Evolutionary conservation across 202 grass and related monocot genomes (phyloP), one percentile per base, ranked within the genome.

Genomic region (Schoenoplectus tabernaemontani): DNA sequence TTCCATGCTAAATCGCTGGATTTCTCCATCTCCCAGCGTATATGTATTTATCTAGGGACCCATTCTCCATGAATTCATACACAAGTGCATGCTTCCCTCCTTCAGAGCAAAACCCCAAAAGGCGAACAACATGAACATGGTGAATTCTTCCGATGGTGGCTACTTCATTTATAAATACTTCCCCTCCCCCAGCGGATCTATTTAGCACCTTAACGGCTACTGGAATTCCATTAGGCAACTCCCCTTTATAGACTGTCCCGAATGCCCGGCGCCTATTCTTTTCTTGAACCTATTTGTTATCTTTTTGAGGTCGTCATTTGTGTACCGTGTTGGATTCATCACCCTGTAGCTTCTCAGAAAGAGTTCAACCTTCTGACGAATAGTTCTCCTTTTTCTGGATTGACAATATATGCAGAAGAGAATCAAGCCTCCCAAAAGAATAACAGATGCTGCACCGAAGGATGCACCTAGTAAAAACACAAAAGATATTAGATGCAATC

Each of bases 201-300:
- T 92, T 81, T 2, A 89, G 50, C 78, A 92, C 80, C 67, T 92
- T 90, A 16, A 77, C 63, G 2, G 88, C 88, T 4, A 90, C 82
- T 0, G 84, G 88, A 30, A 90, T 77, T 67, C 78, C 85, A 20
- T 80, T 84, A 22, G 62, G 47, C 57, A 90, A 60, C 64, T 63
- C 50, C 0, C 88, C 88, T 76, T 20, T 87, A 56, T 87, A 90
- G 13, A 90, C 88, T 39, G 23, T 79, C 47, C 85, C 90, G 60
- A 86, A 92, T 20, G 86, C 86, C 15, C 83, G 19, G 86, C 68
- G 0, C 86, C 89, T 24, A 88, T 7, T 68, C 77, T 84, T 23
- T 82, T 59, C 12, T 84, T 91, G 17, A 91, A 91, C 7, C 39
- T 24, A 0, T 34, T 86, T 3, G 84, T 83, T n/a, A 89, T 87